Conservation (phyloP, 23 red algal species). For the Gracilaria gracilis region DNA sequence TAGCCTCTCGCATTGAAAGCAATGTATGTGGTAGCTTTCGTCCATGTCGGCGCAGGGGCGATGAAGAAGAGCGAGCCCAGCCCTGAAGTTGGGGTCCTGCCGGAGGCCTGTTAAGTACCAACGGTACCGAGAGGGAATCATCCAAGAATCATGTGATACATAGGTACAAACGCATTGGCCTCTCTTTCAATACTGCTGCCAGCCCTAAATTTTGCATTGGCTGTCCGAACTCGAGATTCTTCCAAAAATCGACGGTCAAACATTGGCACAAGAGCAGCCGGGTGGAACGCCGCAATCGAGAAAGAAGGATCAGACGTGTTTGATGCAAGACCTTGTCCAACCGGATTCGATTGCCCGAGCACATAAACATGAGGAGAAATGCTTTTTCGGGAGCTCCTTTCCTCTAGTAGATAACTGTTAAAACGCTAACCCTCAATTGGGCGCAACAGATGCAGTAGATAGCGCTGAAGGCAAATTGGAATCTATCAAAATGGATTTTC, state of each 20-base stretch:
- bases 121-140: too few relatives aligned
- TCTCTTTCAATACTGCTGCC: neutral
- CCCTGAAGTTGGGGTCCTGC: neutral
- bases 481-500: neutral
- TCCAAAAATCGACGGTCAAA: neutral
- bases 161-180: neutral
- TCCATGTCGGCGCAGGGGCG: neutral
- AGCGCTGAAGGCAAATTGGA: too few relatives aligned
- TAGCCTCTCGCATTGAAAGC: neutral
- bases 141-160: too few relatives aligned
- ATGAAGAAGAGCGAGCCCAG: neutral
- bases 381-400: too few relatives aligned
- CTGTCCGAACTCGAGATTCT: neutral
- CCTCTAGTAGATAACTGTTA: too few relatives aligned
- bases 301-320: neutral
- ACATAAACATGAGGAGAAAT: too few relatives aligned
- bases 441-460: too few relatives aligned
- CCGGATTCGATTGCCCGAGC: too few relatives aligned
- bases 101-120: neutral
- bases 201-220: neutral
- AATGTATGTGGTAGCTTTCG: neutral
- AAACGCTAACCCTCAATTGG: too few relatives aligned
- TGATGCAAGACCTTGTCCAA: neutral
- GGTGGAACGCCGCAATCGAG: neutral
- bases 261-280: neutral